Percentiles rank a stretch among this genome's conserved stretches.
These are phyloP conservation scores for Ophiostoma quercus DNA, from an alignment of 2,329 filamentous ascomycete species.

Conservation along the genomic window DNA sequence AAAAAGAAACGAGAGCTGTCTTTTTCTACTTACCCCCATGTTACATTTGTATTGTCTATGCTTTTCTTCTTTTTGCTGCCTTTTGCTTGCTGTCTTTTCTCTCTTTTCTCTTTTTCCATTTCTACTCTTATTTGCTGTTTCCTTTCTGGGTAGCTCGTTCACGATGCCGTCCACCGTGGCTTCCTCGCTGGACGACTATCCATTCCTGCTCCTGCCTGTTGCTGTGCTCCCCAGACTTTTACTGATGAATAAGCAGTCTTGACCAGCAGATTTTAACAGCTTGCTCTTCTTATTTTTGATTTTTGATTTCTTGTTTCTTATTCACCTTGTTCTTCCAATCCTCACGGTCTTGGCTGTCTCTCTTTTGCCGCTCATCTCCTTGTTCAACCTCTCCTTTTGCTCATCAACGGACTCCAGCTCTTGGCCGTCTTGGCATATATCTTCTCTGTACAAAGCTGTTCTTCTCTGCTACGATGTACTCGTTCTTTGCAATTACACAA, in stretches of 20 bases:
- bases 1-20: not conserved
- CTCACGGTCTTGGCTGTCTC: not conserved
- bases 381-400: not conserved
- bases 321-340: not conserved
- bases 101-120: not conserved
- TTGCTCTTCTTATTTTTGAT: not conserved
- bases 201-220: not conserved
- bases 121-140: not conserved
- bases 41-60: not conserved
- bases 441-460: not conserved
- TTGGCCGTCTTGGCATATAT: not conserved
- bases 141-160: not conserved
- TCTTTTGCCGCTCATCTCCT: not conserved
- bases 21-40: constrained; percentile 6
- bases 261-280: no score
- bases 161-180: not conserved
- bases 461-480: no score
- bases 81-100: not conserved
- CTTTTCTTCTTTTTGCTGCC: not conserved
- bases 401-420: constrained; percentile 7
- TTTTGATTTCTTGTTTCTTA: no score
- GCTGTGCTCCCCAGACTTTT: not conserved
- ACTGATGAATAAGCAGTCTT: not conserved
- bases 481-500: not conserved
- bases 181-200: not conserved